phyloP scores from a whole-genome alignment of 345 rosid genomes.

The Theobroma cacao region DNA sequence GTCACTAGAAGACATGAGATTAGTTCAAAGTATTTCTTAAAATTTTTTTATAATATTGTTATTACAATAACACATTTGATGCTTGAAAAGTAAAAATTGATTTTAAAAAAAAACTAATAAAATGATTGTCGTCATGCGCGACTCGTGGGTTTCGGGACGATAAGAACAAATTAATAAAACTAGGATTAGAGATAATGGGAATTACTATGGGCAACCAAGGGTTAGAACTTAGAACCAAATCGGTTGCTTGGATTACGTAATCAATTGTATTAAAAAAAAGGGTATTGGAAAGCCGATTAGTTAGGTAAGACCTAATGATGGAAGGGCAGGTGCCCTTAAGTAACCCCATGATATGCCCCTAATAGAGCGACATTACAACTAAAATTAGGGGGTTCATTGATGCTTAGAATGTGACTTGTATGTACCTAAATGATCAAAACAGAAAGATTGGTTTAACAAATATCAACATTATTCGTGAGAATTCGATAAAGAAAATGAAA shows the following conservation, averaged over 20 bases:
- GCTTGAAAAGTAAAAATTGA: no score
- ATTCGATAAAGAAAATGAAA: background rate
- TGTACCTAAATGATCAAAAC: background rate
- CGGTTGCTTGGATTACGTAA: background rate
- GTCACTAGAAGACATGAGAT: no score
- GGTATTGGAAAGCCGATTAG: background rate
- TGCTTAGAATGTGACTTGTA: background rate
- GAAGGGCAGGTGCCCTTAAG: background rate
- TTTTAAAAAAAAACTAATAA: no score
- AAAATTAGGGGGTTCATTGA: background rate
- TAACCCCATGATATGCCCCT: background rate
- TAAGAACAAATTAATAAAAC: background rate
- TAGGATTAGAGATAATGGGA: background rate
- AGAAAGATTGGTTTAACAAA: background rate
- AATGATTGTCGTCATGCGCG: background rate
- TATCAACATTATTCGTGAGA: background rate
- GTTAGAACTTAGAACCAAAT: background rate
- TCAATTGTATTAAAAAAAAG: background rate
- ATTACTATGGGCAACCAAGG: background rate
- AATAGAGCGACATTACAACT: background rate
- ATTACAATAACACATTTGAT: no score
- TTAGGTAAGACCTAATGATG: conserved; percentile 11
- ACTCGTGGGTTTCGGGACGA: background rate
- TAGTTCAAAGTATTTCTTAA: no score
- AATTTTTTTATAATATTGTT: no score